Base-by-base conservation (phyloP, 805 yeast genomes). In the Nakazawaea wickerhamii region DNA sequence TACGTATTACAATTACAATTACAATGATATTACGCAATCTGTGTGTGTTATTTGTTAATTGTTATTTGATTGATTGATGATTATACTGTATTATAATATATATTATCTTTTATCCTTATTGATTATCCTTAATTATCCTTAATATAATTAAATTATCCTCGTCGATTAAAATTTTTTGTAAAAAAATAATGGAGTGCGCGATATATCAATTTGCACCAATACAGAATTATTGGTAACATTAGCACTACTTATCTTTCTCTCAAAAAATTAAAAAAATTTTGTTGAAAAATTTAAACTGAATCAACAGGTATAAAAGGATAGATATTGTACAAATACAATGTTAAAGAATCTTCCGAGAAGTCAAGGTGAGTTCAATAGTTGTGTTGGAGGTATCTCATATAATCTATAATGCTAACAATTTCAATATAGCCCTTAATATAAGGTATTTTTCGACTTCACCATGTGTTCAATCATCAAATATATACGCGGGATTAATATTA, bases 401-500 rank as follows among this genome's bases (percentile, higher is more conserved):
- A n/a, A 31, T 33, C 6, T 20, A 11, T 5, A 17, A 8, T 35
- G 23, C 38, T 35, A 23, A 35, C 38, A n/a, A n/a, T n/a, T n/a
- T n/a, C n/a, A n/a, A n/a, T n/a, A 23, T 10, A 35, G 38, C 30
- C 23, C 10, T 8, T 4, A 35, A 25, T 20, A 35, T 25, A 35
- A 35, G 38, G 38, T 25, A 8, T 10, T 35, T 35, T 23, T 22
- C 38, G 17, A 14, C 38, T 14, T 35, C 38, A 4, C 14, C 13
- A 22, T n/a, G 19, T 18, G 21, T 33, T 17, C 21, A n/a, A 25
- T 18, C 23, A 33, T 10, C 36, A 20, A 33, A 21, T n/a, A 56
- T 67, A 21, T 58, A 65, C 15, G 75, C 81, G 3, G 79, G 82
- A 9, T 57, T 87, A 32, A 65, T 90, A 44, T 70, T 91, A 35